Evolutionary conservation across 192 early-diverging fungal genomes (phyloP).

Genomic region (Coemansia sp.): DNA sequence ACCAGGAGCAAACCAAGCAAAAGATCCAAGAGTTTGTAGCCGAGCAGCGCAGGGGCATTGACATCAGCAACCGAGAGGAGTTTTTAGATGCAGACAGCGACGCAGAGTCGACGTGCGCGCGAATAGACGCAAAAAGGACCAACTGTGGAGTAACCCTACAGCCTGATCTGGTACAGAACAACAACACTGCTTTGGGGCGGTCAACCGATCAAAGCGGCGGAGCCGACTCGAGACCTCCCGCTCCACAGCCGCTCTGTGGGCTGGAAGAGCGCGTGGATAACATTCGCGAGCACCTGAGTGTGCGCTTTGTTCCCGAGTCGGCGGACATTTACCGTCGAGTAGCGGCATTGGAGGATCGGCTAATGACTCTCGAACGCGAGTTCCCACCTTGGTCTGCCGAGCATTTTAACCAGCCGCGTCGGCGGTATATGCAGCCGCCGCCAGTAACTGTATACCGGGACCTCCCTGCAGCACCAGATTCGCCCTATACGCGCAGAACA

Average conservation of each 20-base stretch:
- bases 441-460: conserved; percentile 35
- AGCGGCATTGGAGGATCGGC: conserved; percentile 69
- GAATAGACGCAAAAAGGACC: conserved; percentile 68
- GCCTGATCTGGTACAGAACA: conserved; percentile 56
- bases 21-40: conserved; percentile 57
- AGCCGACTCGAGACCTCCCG: not conserved
- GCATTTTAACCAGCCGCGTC: conserved; percentile 63
- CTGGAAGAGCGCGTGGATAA: conserved; percentile 61
- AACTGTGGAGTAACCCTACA: conserved; percentile 81
- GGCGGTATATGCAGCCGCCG: conserved; percentile 34
- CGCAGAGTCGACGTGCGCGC: conserved; percentile 56
- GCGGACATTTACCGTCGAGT: conserved; percentile 54
- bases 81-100: conserved; percentile 47
- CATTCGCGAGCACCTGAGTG: conserved; percentile 70
- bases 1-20: conserved; percentile 51
- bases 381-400: conserved; percentile 77
- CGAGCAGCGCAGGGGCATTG: conserved; percentile 58
- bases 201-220: conserved; percentile 31
- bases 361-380: conserved; percentile 72
- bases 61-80: conserved; percentile 63
- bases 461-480: conserved; percentile 5
- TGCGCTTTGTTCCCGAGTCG: conserved; percentile 57
- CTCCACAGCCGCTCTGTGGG: conserved; percentile 24
- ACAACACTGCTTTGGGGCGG: conserved; percentile 64
- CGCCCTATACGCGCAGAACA: not conserved